These are phyloP conservation scores for Gentiana straminea DNA, from an alignment of 257 asterid species.

Conservation along the genomic window DNA sequence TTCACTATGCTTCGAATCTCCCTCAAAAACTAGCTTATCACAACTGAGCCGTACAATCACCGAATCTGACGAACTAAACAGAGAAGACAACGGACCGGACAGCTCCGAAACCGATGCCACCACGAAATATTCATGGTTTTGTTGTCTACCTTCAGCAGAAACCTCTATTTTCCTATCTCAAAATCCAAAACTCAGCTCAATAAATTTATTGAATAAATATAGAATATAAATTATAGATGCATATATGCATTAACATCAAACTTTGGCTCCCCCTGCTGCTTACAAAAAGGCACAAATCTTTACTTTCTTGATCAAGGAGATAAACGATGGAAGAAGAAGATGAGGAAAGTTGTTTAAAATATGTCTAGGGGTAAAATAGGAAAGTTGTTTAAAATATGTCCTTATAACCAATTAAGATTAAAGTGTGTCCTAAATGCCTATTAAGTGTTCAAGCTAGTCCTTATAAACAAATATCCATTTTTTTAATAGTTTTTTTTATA, in stretches of 20 bases:
- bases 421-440: no score
- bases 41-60: constrained; percentile 46
- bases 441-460: no score
- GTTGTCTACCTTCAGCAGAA: constrained; percentile 40
- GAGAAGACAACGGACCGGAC: constrained; percentile 31
- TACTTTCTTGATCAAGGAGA: no score
- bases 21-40: constrained; percentile 43
- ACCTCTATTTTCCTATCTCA: constrained; percentile 14
- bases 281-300: no score
- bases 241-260: background rate
- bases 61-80: constrained; percentile 36
- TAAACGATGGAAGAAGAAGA: no score
- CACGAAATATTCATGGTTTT: constrained; percentile 39
- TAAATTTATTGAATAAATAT: background rate
- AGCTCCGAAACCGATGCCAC: constrained; percentile 72
- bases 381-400: no score
- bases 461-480: no score
- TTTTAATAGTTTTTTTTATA: no score
- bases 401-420: no score
- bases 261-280: no score
- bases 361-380: no score
- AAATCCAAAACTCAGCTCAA: background rate
- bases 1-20: constrained; percentile 36
- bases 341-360: no score
- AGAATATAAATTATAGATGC: background rate